Evolutionary conservation across 2,329 filamentous ascomycete genomes (phyloP).

Genomic region (Colletotrichum noveboracense): DNA sequence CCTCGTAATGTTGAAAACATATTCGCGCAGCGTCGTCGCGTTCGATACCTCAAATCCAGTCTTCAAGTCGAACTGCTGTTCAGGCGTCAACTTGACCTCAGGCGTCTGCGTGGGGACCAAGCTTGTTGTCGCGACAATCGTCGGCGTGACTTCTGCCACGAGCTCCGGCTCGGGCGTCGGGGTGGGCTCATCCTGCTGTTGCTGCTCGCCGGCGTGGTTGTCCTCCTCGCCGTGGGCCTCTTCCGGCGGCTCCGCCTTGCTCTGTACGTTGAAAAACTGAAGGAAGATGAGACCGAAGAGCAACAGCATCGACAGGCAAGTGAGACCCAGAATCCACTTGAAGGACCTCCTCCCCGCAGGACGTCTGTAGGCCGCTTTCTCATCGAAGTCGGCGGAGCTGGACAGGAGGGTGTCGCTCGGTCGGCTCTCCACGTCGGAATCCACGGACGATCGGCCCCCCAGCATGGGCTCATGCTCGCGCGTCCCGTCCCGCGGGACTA

Average conservation of each 20-base stretch:
- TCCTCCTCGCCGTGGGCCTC: background rate
- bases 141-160: background rate
- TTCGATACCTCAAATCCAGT: conserved; percentile 5
- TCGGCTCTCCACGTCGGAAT: conserved; percentile 13
- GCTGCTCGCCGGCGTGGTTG: background rate
- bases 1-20: conserved; percentile 58
- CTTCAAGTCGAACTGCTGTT: conserved; percentile 9
- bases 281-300: conserved; percentile 17
- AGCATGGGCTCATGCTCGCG: conserved; percentile 18
- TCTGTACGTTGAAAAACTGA: conserved; percentile 16
- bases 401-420: conserved; percentile 1
- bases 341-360: conserved; percentile 7
- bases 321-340: conserved; percentile 13
- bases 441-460: conserved; percentile 1
- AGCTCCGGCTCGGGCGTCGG: background rate
- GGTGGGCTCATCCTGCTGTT: background rate
- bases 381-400: background rate
- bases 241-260: background rate
- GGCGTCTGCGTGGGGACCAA: conserved; percentile 6
- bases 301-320: conserved; percentile 8
- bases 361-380: conserved; percentile 2
- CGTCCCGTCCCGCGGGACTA: conserved; percentile 19
- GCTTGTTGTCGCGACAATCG: background rate
- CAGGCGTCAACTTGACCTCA: background rate
- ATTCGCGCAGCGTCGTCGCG: conserved; percentile 44